Evolutionary conservation across 352 stramenopile species (phyloP), one percentile per base, ranked within the genome.

Genomic region (Pythium sukuiense): DNA sequence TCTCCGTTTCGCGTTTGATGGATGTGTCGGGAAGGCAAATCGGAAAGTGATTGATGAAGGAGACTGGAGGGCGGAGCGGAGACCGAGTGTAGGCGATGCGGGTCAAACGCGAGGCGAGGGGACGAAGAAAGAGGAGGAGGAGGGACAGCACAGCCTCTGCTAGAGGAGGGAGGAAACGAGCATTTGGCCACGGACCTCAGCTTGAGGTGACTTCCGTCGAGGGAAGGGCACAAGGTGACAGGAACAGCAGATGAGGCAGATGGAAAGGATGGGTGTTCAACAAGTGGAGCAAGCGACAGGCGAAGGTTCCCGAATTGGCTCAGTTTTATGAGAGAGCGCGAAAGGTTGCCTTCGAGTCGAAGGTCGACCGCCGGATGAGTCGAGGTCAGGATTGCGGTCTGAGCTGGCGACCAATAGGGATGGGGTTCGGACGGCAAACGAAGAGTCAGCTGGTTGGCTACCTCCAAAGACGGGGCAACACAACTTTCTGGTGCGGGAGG

Each of bases 241-340:
- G 39, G 39, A 48, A 48, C 7, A 48, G 39, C 14, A 48, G 39
- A 48, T 1, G 16, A 16, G 13, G 4, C 39, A 48, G 13, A 24
- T 48, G 39, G 39, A 48, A 48, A 16, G 39, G 39, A 48, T 24
- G 39, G 14, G 39, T 48, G 39, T 48, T 48, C 39, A 48, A 48
- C 39, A 24, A n/a, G 39, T 24, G 18, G 2, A 16, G 2, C 2
- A 3, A 48, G 39, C 12, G 39, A 48, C 39, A 48, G 39, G 39
- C 13, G 39, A n/a, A 48, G 39, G 39, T 48, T 48, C 18, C 39
- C 39, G 12, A 41, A 12, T 41, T 41, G 35, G 35, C 35, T 41
- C 35, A 2, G 3, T 41, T 41, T 35, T 35, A 9, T 24, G 20
- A 24, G 20, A 24, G 0, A 35, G 32, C 32, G 20, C 32, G 8